A percentile compares a stretch with the other conserved stretches of the same genome.
Evolutionary conservation across 805 yeast genomes (phyloP).

Genomic region (Kluyveromyces aestuarii): DNA sequence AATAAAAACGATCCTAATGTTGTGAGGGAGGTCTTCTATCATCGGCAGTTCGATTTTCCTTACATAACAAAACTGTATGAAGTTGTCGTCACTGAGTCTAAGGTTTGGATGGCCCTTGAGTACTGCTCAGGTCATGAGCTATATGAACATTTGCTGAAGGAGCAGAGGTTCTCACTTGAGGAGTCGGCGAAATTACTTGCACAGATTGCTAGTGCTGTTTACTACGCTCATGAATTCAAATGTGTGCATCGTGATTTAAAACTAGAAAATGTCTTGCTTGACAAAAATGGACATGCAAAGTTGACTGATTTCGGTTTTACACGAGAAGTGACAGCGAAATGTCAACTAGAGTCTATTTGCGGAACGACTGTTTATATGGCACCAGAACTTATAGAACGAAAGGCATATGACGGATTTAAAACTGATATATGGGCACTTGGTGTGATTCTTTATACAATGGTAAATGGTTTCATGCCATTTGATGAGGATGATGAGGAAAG

Average conservation of each 20-base stretch:
- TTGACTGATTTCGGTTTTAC: constrained; percentile 93
- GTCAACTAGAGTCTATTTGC: constrained; percentile 70
- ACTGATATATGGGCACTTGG: constrained; percentile 93
- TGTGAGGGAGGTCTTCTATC: constrained; percentile 84
- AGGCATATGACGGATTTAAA: constrained; percentile 69
- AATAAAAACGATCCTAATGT: constrained; percentile 70
- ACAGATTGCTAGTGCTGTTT: constrained; percentile 51
- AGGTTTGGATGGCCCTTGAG: constrained; percentile 82
- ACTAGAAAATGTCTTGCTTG: constrained; percentile 66
- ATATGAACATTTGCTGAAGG: constrained; percentile 53
- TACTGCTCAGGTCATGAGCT: constrained; percentile 79
- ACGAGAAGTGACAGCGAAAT: constrained; percentile 54
- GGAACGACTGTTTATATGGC: constrained; percentile 97
- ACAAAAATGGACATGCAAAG: constrained; percentile 52
- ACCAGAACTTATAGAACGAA: constrained; percentile 69
- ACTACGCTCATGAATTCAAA: constrained; percentile 65
- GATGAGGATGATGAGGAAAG: constrained; percentile 66
- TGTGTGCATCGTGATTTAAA: constrained; percentile 81
- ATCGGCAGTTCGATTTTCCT: constrained; percentile 74
- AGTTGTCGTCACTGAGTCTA: constrained; percentile 67
- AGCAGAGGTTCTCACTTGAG: constrained; percentile 40
- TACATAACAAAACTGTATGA: constrained; percentile 81
- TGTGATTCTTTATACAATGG: constrained; percentile 72
- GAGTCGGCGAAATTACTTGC: constrained; percentile 48
- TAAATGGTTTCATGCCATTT: constrained; percentile 86